Base-by-base conservation (phyloP, 306 rosid genomes). In the Argentina anserina region DNA sequence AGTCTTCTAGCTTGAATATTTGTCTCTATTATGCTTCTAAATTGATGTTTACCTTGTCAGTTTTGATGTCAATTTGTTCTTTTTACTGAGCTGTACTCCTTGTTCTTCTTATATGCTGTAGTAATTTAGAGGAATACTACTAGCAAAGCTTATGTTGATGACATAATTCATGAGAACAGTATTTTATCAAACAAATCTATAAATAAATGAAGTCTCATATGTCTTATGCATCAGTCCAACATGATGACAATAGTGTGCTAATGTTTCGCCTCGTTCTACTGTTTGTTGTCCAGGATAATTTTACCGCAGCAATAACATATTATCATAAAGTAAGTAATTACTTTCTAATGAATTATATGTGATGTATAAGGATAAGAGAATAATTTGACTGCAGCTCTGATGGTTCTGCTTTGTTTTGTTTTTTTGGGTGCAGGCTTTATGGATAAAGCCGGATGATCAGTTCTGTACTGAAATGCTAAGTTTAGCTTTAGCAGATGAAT, bases 391-490 rank as follows among this genome's bases (percentile, higher is more conserved):
- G 23, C 10, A 21, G 49, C n/a, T 61, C 45, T 66, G 52, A 67
- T 71, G 60, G 68, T 75, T 81, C 45, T 40, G 79, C 59, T 62
- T 65, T 63, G 59, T 80, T 78, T n/a, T n/a, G n/a, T n/a, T n/a
- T n/a, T n/a, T 53, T 49, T 63, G 18, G 47, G 71, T 81, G 75
- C 75, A 94, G 99, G 99, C 99, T 28, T 68, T 91, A 65, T 89
- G 99, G 97, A 82, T 89, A 65, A 79, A 85, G 74, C 87, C 99
- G 7, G 97, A 90, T 29, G 97, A 94, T 76, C 99, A 86, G 49
- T 91, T 94, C 71, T 91, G 95, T 85, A 91, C 97, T 3, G 97
- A 94, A 81, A 91, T 94, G 99, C 66, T 91, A 65, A 91, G 86
- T 58, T 49, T 83, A 84, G 99, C 96, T 67, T 85, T 91, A 36